Conservation (phyloP, 1,139 yeast genomes). For the Wickerhamomyces sp. region DNA sequence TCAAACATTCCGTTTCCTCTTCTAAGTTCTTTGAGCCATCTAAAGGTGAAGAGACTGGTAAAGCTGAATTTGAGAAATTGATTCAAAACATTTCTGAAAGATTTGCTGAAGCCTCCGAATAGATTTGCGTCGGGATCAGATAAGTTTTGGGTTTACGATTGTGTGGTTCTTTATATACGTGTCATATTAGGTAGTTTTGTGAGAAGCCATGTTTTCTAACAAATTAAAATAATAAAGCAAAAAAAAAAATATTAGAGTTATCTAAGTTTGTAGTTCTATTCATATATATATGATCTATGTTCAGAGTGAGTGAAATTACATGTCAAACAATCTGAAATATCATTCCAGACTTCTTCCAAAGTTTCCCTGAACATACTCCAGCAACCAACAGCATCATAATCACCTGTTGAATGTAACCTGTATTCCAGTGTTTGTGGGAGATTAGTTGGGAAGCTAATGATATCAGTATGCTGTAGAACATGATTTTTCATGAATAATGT, state of each 20-base stretch:
- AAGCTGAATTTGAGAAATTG: constrained; percentile 72
- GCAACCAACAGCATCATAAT: constrained; percentile 6
- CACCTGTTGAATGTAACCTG: not conserved
- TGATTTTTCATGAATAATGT: constrained; percentile 3
- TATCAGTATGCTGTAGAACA: not conserved
- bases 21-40: constrained; percentile 96
- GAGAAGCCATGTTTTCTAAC: too few relatives aligned
- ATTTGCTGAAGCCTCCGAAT: constrained; percentile 94
- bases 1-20: constrained; percentile 89
- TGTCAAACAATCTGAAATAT: constrained; percentile 3
- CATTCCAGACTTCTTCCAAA: constrained; percentile 9
- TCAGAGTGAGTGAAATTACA: constrained; percentile 3
- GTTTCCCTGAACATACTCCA: constrained; percentile 6
- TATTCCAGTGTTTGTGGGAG: not conserved
- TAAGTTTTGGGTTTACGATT: not conserved
- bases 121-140: constrained; percentile 22
- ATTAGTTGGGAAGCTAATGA: not conserved
- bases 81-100: constrained; percentile 75
- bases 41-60: constrained; percentile 76
- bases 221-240: too few relatives aligned
- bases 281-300: not conserved
- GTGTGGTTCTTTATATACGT: too few relatives aligned
- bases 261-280: not conserved
- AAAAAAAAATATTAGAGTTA: not conserved
- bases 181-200: too few relatives aligned